Base-by-base conservation (phyloP, 352 stramenopile genomes). In the Phytophthora vignae region DNA sequence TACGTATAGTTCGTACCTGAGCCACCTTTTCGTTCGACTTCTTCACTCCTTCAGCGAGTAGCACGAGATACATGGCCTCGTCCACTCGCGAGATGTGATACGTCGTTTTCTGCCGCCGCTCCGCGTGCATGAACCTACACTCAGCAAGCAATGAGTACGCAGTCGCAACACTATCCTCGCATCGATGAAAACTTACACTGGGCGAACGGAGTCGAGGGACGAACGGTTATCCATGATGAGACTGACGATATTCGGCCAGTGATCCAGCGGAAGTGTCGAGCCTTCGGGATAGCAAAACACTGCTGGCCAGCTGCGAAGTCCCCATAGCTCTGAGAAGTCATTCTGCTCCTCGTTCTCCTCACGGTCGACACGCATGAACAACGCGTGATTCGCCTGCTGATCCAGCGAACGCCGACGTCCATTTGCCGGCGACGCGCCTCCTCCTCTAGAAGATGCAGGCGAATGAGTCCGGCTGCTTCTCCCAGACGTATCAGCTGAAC, bases 181-280 rank as follows among this genome's bases (percentile, higher is more conserved):
- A 25, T 25, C 22, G 22, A 1, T 25, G 22, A 25, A 25, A 36
- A 80, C 82, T 71, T 85, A 92, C 84, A 87, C 78, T 69, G 81
- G 78, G 7, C 63, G 74, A 53, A 82, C 79, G 7, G 83, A 81
- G 55, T 90, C 79, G 59, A 94, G 67, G 52, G 74, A 76, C 17
- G 70, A 67, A 31, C 83, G 82, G 66, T 90, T 93, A 75, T 97
- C 88, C 89, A 93, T 92, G 59, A 97, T 92, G 25, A 97, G 78
- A 67, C 88, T 96, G 55, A 97, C 77, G 15, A 97, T 82, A 53
- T 97, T 97, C 2, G 90, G 90, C 88, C 88, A 97, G 68, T 97
- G 90, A 62, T 89, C 70, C 52, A 90, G 67, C 21, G 86, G 85
- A 2, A 79, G 71, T 55, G 67, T 52, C 11, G 90, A 81, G 17